phyloP scores from a whole-genome alignment of 140 eudicot species.

The Cichorium intybus region DNA sequence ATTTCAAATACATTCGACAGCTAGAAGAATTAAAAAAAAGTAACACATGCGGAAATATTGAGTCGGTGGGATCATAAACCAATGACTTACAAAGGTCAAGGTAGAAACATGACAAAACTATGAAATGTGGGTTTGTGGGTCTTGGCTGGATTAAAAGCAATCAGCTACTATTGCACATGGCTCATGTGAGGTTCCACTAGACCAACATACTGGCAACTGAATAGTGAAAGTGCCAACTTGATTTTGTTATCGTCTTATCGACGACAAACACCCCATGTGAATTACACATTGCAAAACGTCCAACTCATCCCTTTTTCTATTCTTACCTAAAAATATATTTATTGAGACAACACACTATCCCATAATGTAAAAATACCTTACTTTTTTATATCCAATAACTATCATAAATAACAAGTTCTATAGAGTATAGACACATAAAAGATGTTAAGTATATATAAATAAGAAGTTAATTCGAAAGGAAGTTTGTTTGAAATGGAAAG shows the following conservation, averaged over 20 bases:
- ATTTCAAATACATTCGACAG: no score
- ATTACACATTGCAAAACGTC: neutral
- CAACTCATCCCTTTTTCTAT: neutral
- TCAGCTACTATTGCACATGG: slow-evolving; percentile 36
- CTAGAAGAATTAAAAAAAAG: no score
- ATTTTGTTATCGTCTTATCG: neutral
- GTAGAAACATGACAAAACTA: slow-evolving; percentile 18
- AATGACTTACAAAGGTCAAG: neutral
- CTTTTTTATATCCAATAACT: neutral
- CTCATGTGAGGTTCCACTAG: slow-evolving; percentile 7
- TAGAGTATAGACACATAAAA: no score
- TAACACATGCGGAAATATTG: neutral
- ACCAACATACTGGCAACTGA: neutral
- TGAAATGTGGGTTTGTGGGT: slow-evolving; percentile 14
- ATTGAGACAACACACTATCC: neutral
- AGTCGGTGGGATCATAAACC: slow-evolving; percentile 2
- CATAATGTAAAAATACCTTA: neutral
- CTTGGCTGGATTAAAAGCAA: slow-evolving; percentile 24
- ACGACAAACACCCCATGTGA: slow-evolving; percentile 25
- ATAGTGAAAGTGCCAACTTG: slow-evolving; percentile 21
- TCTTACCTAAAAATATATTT: neutral
- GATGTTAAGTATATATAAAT: neutral
- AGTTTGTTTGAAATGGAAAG: neutral
- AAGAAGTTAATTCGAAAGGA: no score
- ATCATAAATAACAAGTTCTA: no score